A percentile compares a stretch with the other conserved stretches of the same genome.
Conservation (phyloP, 139 green algal genomes). For the Asterochloris erici region DNA sequence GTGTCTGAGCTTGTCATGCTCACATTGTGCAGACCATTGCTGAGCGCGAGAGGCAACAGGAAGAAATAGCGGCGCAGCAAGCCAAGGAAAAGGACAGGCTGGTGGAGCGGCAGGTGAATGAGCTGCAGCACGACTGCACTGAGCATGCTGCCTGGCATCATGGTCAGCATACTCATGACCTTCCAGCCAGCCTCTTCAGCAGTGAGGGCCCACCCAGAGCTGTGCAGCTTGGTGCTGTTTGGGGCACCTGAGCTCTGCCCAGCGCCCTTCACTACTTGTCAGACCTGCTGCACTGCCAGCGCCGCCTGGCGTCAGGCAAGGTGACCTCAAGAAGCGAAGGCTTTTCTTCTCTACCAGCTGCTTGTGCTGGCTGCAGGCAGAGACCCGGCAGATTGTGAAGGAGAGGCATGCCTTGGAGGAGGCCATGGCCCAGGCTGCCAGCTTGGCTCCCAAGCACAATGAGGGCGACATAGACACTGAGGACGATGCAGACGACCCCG, state of each 20-base stretch:
- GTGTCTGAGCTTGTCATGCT: neutral
- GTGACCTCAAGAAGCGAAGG: neutral
- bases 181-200: too few species aligned
- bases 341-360: neutral
- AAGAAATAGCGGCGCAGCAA: slow-evolving; percentile 50
- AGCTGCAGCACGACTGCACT: too few species aligned
- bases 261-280: neutral
- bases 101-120: slow-evolving; percentile 41
- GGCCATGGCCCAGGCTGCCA: slow-evolving; percentile 32
- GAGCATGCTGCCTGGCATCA: neutral
- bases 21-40: slow-evolving; percentile 59
- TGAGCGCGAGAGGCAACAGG: slow-evolving; percentile 51
- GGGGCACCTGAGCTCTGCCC: neutral
- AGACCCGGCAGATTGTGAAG: slow-evolving; percentile 43
- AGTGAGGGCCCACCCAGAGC: neutral
- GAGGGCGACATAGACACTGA: slow-evolving; percentile 82
- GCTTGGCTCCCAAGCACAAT: slow-evolving; percentile 25
- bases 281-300: neutral
- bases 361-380: slow-evolving; percentile 16
- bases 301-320: neutral
- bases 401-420: slow-evolving; percentile 40
- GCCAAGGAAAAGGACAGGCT: slow-evolving; percentile 35
- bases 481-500: slow-evolving; percentile 73
- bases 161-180: neutral
- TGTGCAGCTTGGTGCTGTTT: neutral